These are phyloP conservation scores for Anthostomella pinea DNA, from an alignment of 2,329 filamentous ascomycete genomes.

Conservation along the genomic window DNA sequence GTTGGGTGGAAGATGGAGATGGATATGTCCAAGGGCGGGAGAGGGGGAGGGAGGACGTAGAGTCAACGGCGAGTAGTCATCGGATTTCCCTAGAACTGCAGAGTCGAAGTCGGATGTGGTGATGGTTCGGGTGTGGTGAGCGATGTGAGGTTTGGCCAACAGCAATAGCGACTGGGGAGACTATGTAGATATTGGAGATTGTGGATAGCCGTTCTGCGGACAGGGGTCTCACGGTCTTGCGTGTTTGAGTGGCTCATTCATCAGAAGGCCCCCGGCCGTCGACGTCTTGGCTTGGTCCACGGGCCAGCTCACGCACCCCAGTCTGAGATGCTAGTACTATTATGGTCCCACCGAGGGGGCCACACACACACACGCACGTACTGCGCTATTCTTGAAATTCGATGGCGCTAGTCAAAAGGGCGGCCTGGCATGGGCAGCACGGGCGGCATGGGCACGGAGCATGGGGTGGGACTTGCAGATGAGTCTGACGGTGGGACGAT, in stretches of 20 bases:
- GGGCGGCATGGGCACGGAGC: neutral
- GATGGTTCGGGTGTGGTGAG: constrained; percentile 3
- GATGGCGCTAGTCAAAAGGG: constrained; percentile 32
- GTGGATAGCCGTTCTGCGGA: constrained; percentile 24
- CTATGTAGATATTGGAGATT: constrained; percentile 28
- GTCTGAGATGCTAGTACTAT: constrained; percentile 31
- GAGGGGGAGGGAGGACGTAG: constrained; percentile 7
- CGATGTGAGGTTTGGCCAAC: constrained; percentile 10
- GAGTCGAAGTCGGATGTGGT: constrained; percentile 7
- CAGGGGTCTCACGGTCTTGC: constrained; percentile 26
- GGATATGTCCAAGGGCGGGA: constrained; percentile 6
- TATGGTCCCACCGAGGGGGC: too few relatives aligned
- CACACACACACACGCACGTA: constrained; percentile 28
- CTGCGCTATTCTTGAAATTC: constrained; percentile 35
- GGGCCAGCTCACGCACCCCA: constrained; percentile 29
- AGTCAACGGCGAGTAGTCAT: constrained; percentile 18
- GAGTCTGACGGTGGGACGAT: constrained; percentile 15
- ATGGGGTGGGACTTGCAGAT: constrained; percentile 18
- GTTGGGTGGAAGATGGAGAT: constrained; percentile 19
- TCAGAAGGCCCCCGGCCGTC: constrained; percentile 23
- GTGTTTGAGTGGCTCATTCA: constrained; percentile 33
- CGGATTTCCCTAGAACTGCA: constrained; percentile 7
- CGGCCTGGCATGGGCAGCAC: constrained; percentile 22
- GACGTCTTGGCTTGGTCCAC: constrained; percentile 25
- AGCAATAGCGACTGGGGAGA: constrained; percentile 26